A percentile compares a stretch with the other conserved stretches of the same genome.
phyloP scores from a whole-genome alignment of 768 basidiomycete genomes.

The Myochromella boudieri region DNA sequence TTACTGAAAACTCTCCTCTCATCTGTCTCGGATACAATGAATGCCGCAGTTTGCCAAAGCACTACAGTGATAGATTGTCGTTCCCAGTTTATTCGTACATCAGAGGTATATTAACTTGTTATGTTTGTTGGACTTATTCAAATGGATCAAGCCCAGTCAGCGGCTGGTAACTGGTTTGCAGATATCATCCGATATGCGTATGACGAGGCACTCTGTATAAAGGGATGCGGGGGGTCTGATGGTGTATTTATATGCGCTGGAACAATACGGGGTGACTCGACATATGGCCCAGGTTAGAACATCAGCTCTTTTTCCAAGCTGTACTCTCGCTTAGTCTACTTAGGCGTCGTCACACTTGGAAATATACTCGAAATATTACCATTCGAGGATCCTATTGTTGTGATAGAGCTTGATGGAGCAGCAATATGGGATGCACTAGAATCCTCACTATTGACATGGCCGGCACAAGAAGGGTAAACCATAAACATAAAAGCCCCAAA shows the following conservation, averaged over 20 bases:
- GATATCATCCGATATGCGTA: conserved; percentile 84
- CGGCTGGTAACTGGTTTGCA: conserved; percentile 79
- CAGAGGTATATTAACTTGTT: conserved; percentile 51
- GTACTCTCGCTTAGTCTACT: neutral
- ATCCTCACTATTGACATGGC: conserved; percentile 70
- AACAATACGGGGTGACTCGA: conserved; percentile 81
- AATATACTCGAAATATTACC: conserved; percentile 89
- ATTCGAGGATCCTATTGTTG: conserved; percentile 83
- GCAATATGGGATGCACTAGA: conserved; percentile 82
- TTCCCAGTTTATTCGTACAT: conserved; percentile 70
- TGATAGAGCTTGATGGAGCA: conserved; percentile 76
- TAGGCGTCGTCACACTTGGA: conserved; percentile 77
- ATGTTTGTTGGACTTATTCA: neutral
- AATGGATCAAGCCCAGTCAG: conserved; percentile 46
- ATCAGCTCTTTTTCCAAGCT: neutral
- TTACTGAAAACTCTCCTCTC: conserved; percentile 65
- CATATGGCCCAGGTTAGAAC: conserved; percentile 73
- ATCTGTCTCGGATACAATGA: conserved; percentile 66
- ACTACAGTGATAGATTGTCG: conserved; percentile 68
- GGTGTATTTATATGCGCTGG: conserved; percentile 83
- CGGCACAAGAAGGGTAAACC: conserved; percentile 83
- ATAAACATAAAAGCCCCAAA: neutral
- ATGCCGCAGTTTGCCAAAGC: conserved; percentile 74
- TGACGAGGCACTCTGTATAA: conserved; percentile 62
- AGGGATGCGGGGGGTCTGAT: conserved; percentile 66